A percentile compares a stretch with the other conserved stretches of the same genome.
Conservation (phyloP, 179 eudicot genomes). For the Drosera spatulata region DNA sequence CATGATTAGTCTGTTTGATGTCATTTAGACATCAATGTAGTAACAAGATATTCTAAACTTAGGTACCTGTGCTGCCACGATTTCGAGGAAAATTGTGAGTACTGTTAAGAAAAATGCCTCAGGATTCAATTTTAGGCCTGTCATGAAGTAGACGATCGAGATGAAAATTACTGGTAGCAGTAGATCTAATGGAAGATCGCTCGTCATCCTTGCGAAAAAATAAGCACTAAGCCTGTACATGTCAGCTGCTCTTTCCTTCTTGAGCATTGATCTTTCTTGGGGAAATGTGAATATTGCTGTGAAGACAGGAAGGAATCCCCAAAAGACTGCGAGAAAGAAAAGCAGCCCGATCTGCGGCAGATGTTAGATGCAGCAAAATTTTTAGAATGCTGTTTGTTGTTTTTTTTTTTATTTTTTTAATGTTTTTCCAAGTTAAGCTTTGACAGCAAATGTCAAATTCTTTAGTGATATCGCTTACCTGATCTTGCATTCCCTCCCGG, state of each 20-base stretch:
- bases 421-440: neutral
- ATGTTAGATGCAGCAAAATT: neutral
- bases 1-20: neutral
- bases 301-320: conserved; percentile 97
- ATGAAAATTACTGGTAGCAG: conserved; percentile 73
- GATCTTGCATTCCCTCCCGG: conserved; percentile 54
- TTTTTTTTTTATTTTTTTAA: no score
- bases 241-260: conserved; percentile 85
- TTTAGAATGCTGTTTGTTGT: neutral
- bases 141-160: conserved; percentile 87
- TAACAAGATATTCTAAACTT: neutral
- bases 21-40: neutral
- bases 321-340: conserved; percentile 87
- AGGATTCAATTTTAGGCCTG: conserved; percentile 51
- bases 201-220: conserved; percentile 79
- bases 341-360: conserved; percentile 72
- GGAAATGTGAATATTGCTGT: conserved; percentile 96
- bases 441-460: neutral
- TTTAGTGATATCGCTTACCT: conserved; percentile 27
- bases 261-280: conserved; percentile 91
- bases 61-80: conserved; percentile 67
- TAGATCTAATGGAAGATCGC: conserved; percentile 89
- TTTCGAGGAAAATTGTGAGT: no score
- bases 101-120: conserved; percentile 35
- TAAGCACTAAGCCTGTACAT: conserved; percentile 97